phyloP scores from a whole-genome alignment of 2,329 filamentous ascomycete genomes.

The Cladophialophora carrionii region DNA sequence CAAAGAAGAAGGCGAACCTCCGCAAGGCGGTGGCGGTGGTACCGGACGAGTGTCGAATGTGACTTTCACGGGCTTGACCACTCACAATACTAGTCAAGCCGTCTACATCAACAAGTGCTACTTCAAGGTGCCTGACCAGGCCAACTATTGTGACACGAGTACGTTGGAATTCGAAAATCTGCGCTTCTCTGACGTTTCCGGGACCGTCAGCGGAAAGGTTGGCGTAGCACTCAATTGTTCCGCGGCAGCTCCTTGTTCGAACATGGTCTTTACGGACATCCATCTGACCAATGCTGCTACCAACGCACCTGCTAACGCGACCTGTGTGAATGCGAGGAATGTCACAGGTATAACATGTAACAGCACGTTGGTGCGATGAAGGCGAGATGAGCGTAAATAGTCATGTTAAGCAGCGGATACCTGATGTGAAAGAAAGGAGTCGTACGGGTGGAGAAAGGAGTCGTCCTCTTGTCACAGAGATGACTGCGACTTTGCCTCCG shows the following conservation, averaged over 20 bases:
- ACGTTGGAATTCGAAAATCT: conserved; percentile 17
- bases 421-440: neutral
- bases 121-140: conserved; percentile 14
- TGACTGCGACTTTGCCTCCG: neutral
- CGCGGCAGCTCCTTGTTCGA: conserved; percentile 6
- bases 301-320: neutral
- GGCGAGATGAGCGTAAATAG: neutral
- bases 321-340: conserved; percentile 17
- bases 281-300: conserved; percentile 7
- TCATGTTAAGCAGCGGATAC: neutral
- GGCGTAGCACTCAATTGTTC: conserved; percentile 20
- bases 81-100: neutral
- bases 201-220: conserved; percentile 17
- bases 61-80: neutral
- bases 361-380: neutral
- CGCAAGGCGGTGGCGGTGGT: too few relatives aligned
- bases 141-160: conserved; percentile 16
- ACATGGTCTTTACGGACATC: conserved; percentile 12
- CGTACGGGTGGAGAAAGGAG: too few relatives aligned
- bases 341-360: conserved; percentile 4
- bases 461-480: neutral
- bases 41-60: too few relatives aligned
- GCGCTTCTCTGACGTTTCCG: conserved; percentile 10
- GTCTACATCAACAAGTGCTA: neutral
- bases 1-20: too few relatives aligned